Conservation (phyloP, 257 asterid species). For the Leonotis leonurus region DNA sequence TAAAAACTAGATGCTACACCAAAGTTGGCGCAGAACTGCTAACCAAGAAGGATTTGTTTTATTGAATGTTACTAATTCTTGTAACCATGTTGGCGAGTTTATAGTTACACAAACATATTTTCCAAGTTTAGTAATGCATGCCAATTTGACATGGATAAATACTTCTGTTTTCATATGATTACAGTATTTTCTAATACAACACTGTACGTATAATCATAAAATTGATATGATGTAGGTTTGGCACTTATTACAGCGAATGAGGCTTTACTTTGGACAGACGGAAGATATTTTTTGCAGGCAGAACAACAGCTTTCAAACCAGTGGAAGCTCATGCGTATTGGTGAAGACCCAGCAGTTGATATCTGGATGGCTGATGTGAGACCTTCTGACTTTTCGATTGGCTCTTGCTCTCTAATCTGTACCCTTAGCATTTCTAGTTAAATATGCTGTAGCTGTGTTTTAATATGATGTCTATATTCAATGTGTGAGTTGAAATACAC, state of each 20-base stretch:
- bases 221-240: conserved; percentile 48
- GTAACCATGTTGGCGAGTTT: conserved; percentile 5
- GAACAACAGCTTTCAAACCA: conserved; percentile 63
- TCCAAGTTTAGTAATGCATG: background rate
- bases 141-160: conserved; percentile 2
- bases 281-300: conserved; percentile 92
- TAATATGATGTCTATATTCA: background rate
- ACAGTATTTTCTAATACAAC: background rate
- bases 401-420: background rate
- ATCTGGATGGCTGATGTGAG: conserved; percentile 91
- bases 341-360: conserved; percentile 76
- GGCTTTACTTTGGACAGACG: conserved; percentile 96
- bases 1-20: background rate
- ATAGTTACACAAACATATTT: background rate
- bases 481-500: background rate
- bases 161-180: background rate
- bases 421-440: background rate
- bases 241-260: conserved; percentile 71
- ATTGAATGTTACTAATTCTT: background rate
- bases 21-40: background rate
- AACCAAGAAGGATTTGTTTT: background rate
- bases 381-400: conserved; percentile 5
- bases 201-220: background rate
- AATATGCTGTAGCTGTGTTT: background rate
- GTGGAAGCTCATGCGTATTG: conserved; percentile 97